Evolutionary conservation across 805 yeast species (phyloP).

Genomic region (Candida easanensis): DNA sequence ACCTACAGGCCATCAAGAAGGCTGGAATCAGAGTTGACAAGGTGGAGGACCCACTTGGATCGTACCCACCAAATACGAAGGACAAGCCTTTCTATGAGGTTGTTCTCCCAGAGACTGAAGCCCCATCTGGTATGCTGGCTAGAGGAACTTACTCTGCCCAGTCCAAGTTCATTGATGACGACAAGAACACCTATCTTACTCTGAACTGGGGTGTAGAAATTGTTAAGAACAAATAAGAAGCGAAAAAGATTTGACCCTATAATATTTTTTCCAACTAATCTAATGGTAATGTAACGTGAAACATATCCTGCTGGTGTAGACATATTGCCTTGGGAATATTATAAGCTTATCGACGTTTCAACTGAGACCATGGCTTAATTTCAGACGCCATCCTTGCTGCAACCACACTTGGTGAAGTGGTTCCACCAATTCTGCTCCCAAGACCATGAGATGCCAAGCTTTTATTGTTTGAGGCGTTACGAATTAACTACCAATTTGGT

Average conservation of each 20-base stretch:
- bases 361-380: too few species aligned
- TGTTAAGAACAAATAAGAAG: constrained; percentile 48
- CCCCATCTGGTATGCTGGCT: constrained; percentile 86
- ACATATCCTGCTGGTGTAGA: too few species aligned
- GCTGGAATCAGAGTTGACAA: constrained; percentile 87
- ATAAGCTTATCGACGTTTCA: too few species aligned
- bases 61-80: constrained; percentile 84
- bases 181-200: constrained; percentile 65
- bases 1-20: constrained; percentile 80
- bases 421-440: too few species aligned
- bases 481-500: too few species aligned
- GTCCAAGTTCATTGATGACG: constrained; percentile 86
- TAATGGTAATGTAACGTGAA: background rate
- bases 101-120: constrained; percentile 67
- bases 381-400: too few species aligned
- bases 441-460: too few species aligned
- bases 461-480: too few species aligned
- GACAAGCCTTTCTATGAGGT: constrained; percentile 76
- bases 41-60: constrained; percentile 83
- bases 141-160: constrained; percentile 82
- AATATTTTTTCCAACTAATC: too few species aligned
- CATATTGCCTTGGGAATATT: too few species aligned
- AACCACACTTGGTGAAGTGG: too few species aligned
- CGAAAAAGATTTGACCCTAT: too few species aligned
- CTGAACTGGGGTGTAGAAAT: constrained; percentile 87